Evolutionary conservation across 768 basidiomycete species (phyloP).

Genomic region (Hygrophoropsis aurantiaca): DNA sequence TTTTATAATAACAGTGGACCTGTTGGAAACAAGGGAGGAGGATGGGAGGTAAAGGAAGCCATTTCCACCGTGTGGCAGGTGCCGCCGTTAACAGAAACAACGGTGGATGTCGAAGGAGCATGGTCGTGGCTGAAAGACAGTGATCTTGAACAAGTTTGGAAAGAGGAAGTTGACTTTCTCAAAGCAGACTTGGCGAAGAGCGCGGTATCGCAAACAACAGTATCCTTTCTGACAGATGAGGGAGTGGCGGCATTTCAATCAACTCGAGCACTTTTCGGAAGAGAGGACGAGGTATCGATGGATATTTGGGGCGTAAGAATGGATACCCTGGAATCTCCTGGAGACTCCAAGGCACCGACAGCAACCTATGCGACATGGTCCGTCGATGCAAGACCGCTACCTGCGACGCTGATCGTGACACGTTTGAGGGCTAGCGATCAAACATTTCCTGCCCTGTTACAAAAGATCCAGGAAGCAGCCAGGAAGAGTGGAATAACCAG

Average conservation of each 20-base stretch:
- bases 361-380: conserved; percentile 44
- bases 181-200: conserved; percentile 26
- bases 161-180: conserved; percentile 39
- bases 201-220: conserved; percentile 11
- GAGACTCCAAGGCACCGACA: conserved; percentile 5
- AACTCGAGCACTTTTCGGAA: conserved; percentile 27
- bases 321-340: not conserved
- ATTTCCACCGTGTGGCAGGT: conserved; percentile 43
- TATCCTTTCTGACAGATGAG: conserved; percentile 41
- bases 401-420: conserved; percentile 43
- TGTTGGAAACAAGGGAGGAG: conserved; percentile 23
- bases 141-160: conserved; percentile 38
- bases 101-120: conserved; percentile 14
- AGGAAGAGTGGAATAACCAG: conserved; percentile 29
- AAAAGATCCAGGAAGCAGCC: conserved; percentile 35
- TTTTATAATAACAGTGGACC: conserved; percentile 48
- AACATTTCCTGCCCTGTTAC: conserved; percentile 36
- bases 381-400: conserved; percentile 32
- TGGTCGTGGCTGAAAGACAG: conserved; percentile 33
- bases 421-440: conserved; percentile 34
- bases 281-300: conserved; percentile 9
- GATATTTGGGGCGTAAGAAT: conserved; percentile 20
- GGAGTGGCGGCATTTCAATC: conserved; percentile 51
- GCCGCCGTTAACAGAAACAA: conserved; percentile 3
- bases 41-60: conserved; percentile 44